phyloP scores from a whole-genome alignment of 2,329 filamentous ascomycete genomes.

The Fusarium sp. region DNA sequence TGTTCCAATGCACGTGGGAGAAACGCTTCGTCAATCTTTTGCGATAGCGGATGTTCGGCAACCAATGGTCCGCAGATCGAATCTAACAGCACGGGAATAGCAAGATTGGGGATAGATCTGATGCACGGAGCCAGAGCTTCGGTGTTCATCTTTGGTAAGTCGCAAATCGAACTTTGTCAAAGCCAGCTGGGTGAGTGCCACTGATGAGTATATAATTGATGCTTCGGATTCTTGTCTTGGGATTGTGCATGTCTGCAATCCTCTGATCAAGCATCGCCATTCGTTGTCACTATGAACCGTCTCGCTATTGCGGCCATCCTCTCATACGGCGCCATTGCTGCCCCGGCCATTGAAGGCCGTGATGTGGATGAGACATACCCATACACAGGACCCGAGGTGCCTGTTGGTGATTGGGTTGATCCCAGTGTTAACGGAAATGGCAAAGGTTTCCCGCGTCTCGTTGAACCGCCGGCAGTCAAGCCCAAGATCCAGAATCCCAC shows the following conservation, averaged over 20 bases:
- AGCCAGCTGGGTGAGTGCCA: neutral
- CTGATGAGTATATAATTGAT: neutral
- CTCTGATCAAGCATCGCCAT: neutral
- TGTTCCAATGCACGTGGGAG: neutral
- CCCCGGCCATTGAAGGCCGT: neutral
- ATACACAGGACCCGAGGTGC: conserved; percentile 60
- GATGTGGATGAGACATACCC: conserved; percentile 55
- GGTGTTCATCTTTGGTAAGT: neutral
- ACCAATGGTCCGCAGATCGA: neutral
- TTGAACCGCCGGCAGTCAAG: conserved; percentile 61
- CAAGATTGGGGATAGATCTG: neutral
- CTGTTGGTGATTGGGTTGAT: conserved; percentile 63
- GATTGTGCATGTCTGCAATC: neutral
- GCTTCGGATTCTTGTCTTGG: neutral
- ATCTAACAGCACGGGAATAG: neutral
- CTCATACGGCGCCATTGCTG: neutral
- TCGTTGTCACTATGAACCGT: neutral
- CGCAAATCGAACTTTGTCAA: neutral
- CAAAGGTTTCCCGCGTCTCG: conserved; percentile 61
- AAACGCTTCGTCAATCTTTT: neutral
- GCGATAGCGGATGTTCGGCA: neutral
- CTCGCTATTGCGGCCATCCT: neutral
- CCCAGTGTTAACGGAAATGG: conserved; percentile 61
- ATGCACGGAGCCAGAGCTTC: neutral
- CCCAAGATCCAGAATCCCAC: conserved; percentile 54